Conservation (phyloP, 352 stramenopile species). For the Globisporangium viniferum region DNA sequence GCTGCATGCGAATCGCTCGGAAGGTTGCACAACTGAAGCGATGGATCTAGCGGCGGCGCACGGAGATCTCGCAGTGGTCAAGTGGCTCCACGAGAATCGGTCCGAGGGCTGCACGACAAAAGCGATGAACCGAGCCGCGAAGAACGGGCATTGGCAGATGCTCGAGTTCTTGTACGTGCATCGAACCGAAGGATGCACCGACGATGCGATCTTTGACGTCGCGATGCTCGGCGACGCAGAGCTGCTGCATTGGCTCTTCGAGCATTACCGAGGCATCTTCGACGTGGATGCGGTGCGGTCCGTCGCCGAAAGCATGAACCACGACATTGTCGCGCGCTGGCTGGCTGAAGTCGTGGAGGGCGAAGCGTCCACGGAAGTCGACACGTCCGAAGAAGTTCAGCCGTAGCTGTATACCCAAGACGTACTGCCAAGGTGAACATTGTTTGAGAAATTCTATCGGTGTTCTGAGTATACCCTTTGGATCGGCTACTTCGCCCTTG, state of each 20-base stretch:
- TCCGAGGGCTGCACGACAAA: neutral
- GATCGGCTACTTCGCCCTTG: neutral
- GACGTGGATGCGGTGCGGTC: neutral
- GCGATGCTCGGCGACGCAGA: neutral
- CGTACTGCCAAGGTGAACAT: neutral
- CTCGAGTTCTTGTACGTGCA: neutral
- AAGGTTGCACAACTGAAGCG: neutral
- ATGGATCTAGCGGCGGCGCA: neutral
- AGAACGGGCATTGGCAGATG: neutral
- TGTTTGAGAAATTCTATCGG: neutral
- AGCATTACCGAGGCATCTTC: conserved; percentile 1
- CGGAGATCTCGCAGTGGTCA: neutral
- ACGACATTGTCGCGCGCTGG: neutral
- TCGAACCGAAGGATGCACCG: neutral
- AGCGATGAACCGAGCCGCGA: neutral
- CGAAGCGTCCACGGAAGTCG: neutral
- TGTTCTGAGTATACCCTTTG: neutral
- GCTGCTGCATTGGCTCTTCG: conserved; percentile 4
- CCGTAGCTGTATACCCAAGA: neutral
- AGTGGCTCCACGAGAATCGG: neutral
- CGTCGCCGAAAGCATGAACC: neutral
- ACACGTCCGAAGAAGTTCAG: neutral
- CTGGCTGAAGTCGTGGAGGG: neutral
- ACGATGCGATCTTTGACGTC: neutral
- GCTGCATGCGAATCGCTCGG: neutral